phyloP scores from a whole-genome alignment of 148 eudicot species.

The Cornus kousa region DNA sequence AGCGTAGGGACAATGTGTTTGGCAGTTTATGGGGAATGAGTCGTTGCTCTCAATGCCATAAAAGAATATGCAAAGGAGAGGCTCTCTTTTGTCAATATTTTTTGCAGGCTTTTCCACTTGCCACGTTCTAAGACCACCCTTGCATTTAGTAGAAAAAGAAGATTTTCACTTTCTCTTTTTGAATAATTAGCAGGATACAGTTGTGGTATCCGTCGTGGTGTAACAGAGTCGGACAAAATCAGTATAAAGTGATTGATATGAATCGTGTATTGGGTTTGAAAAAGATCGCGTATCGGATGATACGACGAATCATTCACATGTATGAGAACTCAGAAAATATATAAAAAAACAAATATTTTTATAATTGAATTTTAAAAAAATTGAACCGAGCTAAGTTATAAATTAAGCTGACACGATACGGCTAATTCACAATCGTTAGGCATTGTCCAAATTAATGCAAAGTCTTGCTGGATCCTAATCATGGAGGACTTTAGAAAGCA shows the following conservation, averaged over 20 bases:
- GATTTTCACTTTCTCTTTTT: not conserved
- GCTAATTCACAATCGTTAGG: not conserved
- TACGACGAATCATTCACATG: too few species aligned
- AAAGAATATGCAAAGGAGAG: not conserved
- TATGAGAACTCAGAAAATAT: too few species aligned
- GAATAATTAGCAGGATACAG: too few species aligned
- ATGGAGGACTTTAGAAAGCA: not conserved
- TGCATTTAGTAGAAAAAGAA: not conserved
- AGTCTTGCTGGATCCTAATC: not conserved
- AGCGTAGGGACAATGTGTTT: not conserved
- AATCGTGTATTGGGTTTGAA: too few species aligned
- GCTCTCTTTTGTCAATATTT: not conserved
- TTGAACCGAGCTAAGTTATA: too few species aligned
- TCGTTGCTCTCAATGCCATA: conserved; percentile 29
- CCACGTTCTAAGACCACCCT: not conserved
- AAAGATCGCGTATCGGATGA: too few species aligned
- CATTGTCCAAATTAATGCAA: not conserved
- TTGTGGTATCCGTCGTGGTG: too few species aligned
- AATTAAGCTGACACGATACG: too few species aligned
- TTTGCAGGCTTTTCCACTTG: not conserved
- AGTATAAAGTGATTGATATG: too few species aligned
- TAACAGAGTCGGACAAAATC: too few species aligned
- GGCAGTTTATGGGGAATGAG: not conserved
- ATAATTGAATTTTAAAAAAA: too few species aligned
- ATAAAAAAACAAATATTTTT: too few species aligned